Base-by-base conservation (phyloP, 495 filamentous ascomycete species). In the Tetracladium marchalianum region DNA sequence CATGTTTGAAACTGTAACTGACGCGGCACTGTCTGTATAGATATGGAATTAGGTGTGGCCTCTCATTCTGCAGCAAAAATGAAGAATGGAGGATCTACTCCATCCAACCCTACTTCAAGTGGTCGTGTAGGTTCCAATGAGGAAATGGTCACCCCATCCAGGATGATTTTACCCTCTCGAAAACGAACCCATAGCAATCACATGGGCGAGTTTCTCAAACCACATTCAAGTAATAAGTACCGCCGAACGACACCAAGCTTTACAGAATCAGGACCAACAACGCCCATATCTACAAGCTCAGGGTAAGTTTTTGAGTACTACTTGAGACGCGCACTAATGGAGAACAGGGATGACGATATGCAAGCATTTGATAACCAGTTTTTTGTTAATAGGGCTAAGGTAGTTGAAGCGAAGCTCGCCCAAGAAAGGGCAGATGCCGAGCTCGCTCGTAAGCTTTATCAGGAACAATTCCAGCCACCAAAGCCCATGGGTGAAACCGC, bases 351-450 rank as follows among this genome's bases (percentile, higher is more conserved):
- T 32, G 57, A 60, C 2, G 50, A 51, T 5, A 40, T 53, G 17
- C 36, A 27, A 35, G 40, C 27, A 1, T 47, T 52, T 12, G 46
- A 50, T 11, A 39, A 15, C 6, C 35, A 48, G 13, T 53, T 41
- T 56, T 46, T 52, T 53, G 55, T 44, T 39, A 54, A 59, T 44
- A 56, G 62, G 19, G 68, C 70, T 46, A 58, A 61, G 43, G 60
- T 51, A 24, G 39, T 63, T 6, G 39, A 64, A 49, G 59, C 61
- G 11, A 57, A 54, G 19, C 55, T 59, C 34, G 51, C 65, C 54
- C 63, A 64, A 46, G 65, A 70, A 46, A 66, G 60, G 19, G 56
- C 47, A n/a, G 76, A 80, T 49, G 72, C 54, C 35, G 70, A 71
- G 49, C 58, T 67, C 47, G 75, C 73, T 44, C 66, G 68, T 24